Evolutionary conservation across 805 yeast genomes (phyloP).

Genomic region (Barnettozyma pratensis): DNA sequence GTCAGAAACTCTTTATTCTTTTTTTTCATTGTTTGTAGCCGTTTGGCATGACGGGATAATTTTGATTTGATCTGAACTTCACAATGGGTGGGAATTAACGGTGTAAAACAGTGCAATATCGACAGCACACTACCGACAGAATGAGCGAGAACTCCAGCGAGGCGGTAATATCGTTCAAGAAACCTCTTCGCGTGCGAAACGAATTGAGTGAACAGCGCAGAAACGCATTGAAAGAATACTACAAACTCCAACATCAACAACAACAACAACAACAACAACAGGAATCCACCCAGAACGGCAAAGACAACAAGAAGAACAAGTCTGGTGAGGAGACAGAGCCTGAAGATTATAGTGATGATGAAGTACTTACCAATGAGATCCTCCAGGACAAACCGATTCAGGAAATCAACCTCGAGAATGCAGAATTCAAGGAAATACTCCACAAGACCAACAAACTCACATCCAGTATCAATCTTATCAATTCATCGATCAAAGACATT

Average conservation of each 20-base stretch:
- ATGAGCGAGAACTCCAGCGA: conserved; percentile 1
- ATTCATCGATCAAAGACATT: conserved; percentile 61
- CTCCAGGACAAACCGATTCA: conserved; percentile 12
- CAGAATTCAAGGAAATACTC: conserved; percentile 29
- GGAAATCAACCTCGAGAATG: conserved; percentile 24
- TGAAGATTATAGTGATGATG: conserved; percentile 17
- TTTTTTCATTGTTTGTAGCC: not conserved
- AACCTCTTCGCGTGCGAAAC: conserved; percentile 19
- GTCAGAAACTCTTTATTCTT: not conserved
- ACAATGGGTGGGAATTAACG: not conserved
- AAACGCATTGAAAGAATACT: conserved; percentile 38
- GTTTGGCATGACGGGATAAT: too few species aligned
- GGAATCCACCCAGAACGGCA: not conserved
- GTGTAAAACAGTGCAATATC: too few species aligned
- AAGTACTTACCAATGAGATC: conserved; percentile 27
- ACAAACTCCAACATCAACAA: conserved; percentile 31
- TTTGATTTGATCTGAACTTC: too few species aligned
- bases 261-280: conserved; percentile 17
- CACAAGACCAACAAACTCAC: conserved; percentile 36
- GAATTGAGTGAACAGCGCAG: conserved; percentile 29
- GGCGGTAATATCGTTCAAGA: conserved; percentile 20
- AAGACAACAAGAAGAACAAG: not conserved
- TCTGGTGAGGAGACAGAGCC: not conserved
- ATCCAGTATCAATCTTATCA: conserved; percentile 44
- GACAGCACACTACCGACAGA: too few species aligned